Evolutionary conservation across 495 filamentous ascomycete genomes (phyloP), one percentile per base, ranked within the genome.

Genomic region (Friedmanniomyces simplex): DNA sequence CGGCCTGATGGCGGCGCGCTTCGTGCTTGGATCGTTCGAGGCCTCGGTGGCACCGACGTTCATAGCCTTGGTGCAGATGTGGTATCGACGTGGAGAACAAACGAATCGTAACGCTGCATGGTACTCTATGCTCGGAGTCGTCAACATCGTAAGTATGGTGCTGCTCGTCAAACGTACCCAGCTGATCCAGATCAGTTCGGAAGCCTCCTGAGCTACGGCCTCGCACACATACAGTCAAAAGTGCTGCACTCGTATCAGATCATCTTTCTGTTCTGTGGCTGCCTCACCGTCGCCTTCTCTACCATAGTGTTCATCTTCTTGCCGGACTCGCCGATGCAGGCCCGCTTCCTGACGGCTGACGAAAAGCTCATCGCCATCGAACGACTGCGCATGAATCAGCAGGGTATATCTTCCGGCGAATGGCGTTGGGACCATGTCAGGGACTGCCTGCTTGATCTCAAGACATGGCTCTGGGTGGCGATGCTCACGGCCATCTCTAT

Each of bases 401-500:
- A 81, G 71, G 80, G 81, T 32, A 72, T 82, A 10, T 71, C 77
- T 28, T 81, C 72, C 14, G 72, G 78, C 36, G 70, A 76, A 41
- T 84, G 79, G 79, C 78, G 78, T 64, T 82, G 79, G 76, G 76
- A 80, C 20, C 81, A 84, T 62, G 79, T 85, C 0, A 72, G 70
- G 46, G 84, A 87, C 62, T 77, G 79, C 16, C 71, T 78, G 26
- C 63, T 78, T 20, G 84, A 87, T 61, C 52, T 80, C 12, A 87
- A 87, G 71, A 83, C 83, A 0, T 82, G 80, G 75, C 69, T 81
- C 26, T 86, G 83, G 82, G 85, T 86, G 62, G 67, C 77, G 2
- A 66, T 83, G 58, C 78, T 86, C 60, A 75, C 55, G 63, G 59
- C 72, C 8, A 73, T 77, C 39, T 76, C 74, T 69, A 78, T 84